Percentiles rank a stretch among this genome's conserved stretches.
Evolutionary conservation across 2,329 filamentous ascomycete species (phyloP).

Genomic region (Colletotrichum filicis): DNA sequence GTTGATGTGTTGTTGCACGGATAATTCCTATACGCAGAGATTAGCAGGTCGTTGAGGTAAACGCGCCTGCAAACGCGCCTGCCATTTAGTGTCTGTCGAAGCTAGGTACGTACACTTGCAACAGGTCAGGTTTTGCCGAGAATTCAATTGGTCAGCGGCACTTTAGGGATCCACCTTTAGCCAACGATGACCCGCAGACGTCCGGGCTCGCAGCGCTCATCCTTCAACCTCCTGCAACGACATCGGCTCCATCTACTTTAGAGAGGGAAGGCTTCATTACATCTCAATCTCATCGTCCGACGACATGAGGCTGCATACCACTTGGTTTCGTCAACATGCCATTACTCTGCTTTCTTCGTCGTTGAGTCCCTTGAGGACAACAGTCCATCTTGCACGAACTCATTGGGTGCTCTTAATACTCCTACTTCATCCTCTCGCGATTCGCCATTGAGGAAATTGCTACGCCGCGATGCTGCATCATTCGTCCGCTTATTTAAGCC

Average conservation of each 20-base stretch:
- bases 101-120: neutral
- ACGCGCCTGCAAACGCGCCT: constrained; percentile 29
- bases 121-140: neutral
- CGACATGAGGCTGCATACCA: neutral
- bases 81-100: neutral
- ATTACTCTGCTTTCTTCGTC: neutral
- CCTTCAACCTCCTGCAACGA: neutral
- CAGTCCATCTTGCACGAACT: neutral
- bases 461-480: constrained; percentile 2
- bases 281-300: neutral
- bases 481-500: neutral
- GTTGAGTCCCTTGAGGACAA: neutral
- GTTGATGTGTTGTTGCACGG: neutral
- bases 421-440: neutral
- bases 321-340: neutral
- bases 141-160: neutral
- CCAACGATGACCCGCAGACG: constrained; percentile 17
- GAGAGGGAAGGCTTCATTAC: neutral
- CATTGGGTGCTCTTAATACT: neutral
- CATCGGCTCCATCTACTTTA: neutral
- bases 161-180: neutral
- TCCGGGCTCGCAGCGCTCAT: neutral
- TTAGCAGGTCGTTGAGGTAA: neutral
- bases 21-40: neutral
- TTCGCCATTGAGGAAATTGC: neutral